Conservation (phyloP, 768 basidiomycete genomes). For the Mrakia frigida region DNA sequence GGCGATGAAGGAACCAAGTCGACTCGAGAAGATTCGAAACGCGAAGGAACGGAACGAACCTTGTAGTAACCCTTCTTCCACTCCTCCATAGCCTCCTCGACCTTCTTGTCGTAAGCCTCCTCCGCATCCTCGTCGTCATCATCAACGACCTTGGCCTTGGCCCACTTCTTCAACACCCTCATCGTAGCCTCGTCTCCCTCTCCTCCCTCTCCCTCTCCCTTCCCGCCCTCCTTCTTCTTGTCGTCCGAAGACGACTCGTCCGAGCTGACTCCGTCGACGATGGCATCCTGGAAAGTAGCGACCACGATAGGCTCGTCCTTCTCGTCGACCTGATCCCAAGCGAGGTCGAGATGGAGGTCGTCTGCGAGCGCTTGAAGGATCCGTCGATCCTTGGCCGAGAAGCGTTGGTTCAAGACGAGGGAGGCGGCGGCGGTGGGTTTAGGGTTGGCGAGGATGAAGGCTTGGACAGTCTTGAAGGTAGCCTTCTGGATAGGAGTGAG, state of each 20-base stretch:
- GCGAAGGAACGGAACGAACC: conserved; percentile 48
- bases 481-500: conserved; percentile 68
- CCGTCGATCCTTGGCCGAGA: conserved; percentile 70
- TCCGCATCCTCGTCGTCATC: conserved; percentile 59
- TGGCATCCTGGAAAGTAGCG: conserved; percentile 36
- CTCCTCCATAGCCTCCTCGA: conserved; percentile 79
- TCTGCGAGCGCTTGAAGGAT: conserved; percentile 73
- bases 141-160: conserved; percentile 72
- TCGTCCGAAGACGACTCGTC: conserved; percentile 34
- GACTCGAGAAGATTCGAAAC: no score
- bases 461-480: conserved; percentile 72
- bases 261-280: conserved; percentile 41
- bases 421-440: conserved; percentile 41
- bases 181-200: conserved; percentile 66
- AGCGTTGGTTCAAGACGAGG: conserved; percentile 66
- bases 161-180: conserved; percentile 80
- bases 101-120: conserved; percentile 62
- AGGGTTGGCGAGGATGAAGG: conserved; percentile 57
- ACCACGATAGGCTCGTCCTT: conserved; percentile 48
- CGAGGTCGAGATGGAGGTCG: conserved; percentile 67
- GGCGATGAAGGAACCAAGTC: no score
- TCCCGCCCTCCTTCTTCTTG: conserved; percentile 60
- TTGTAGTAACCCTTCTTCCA: conserved; percentile 90
- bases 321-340: conserved; percentile 94
- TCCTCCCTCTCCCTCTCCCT: conserved; percentile 49